These are phyloP conservation scores for Pseudogymnoascus verrucosus DNA, from an alignment of 2,329 filamentous ascomycete species.

Conservation along the genomic window DNA sequence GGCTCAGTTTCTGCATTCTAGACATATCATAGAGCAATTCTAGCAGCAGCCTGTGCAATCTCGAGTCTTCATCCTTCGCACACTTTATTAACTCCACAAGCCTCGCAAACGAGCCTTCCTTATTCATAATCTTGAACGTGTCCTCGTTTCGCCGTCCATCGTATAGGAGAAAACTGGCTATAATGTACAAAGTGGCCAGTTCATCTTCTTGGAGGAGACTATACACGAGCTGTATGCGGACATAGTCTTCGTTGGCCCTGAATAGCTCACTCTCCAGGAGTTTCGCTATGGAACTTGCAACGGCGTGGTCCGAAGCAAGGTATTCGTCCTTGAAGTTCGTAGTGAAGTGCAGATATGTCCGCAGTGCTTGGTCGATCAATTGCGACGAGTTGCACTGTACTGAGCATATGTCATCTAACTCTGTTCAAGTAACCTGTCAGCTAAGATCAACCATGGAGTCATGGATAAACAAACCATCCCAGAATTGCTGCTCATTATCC, in stretches of 20 bases:
- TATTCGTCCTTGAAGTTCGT: slow-evolving; percentile 69
- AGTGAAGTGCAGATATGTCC: slow-evolving; percentile 74
- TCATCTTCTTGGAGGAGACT: slow-evolving; percentile 88
- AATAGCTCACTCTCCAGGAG: slow-evolving; percentile 73
- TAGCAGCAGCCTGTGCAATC: slow-evolving; percentile 71
- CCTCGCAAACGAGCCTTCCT: slow-evolving; percentile 74
- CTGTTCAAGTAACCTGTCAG: slow-evolving; percentile 32
- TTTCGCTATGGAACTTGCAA: slow-evolving; percentile 71
- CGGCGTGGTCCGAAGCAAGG: slow-evolving; percentile 67
- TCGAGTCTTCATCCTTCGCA: slow-evolving; percentile 55
- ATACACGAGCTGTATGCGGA: slow-evolving; percentile 87
- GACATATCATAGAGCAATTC: slow-evolving; percentile 96
- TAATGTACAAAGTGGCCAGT: slow-evolving; percentile 67
- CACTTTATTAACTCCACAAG: slow-evolving; percentile 71
- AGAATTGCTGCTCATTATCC: slow-evolving; percentile 80
- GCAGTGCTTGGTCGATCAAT: slow-evolving; percentile 75
- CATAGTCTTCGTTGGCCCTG: slow-evolving; percentile 67
- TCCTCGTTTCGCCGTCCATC: slow-evolving; percentile 73
- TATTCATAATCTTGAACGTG: slow-evolving; percentile 80
- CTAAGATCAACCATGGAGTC: neutral
- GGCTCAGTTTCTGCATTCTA: slow-evolving; percentile 72
- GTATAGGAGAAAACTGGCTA: slow-evolving; percentile 75
- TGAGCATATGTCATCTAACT: slow-evolving; percentile 58
- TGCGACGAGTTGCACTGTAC: slow-evolving; percentile 46
- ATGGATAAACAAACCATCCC: slow-evolving; percentile 58